These are phyloP conservation scores for bread wheat (Triticum aestivum) DNA, from an alignment of 176 grass and related monocot genomes.

Conservation along the genomic window DNA sequence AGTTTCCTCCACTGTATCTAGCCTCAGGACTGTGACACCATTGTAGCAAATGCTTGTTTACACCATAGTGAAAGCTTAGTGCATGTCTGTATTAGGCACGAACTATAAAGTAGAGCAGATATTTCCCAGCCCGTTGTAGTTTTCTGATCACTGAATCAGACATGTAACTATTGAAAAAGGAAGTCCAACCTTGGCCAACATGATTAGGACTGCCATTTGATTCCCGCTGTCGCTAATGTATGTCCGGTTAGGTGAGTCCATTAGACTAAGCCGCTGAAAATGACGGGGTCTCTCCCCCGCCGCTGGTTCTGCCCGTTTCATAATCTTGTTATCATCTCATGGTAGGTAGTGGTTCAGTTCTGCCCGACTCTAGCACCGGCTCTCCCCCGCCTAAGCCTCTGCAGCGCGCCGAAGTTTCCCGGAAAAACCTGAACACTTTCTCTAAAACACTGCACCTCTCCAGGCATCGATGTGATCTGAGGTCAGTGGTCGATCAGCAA, in stretches of 20 bases:
- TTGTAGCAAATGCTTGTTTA: background rate
- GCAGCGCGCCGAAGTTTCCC: background rate
- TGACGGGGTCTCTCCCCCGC: background rate
- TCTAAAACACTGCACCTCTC: background rate
- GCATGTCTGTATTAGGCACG: background rate
- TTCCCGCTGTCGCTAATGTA: background rate
- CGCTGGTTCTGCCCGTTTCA: background rate
- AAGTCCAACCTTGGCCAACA: background rate
- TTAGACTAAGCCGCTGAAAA: constrained; percentile 32
- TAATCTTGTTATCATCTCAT: background rate
- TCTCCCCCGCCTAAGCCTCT: background rate
- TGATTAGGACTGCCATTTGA: constrained; percentile 27
- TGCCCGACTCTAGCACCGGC: background rate
- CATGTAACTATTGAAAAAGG: background rate
- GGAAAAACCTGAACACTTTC: background rate
- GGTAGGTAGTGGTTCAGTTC: background rate
- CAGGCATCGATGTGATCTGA: background rate
- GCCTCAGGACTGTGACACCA: background rate
- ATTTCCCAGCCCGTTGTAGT: constrained; percentile 12
- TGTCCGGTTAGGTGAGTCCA: constrained; percentile 13
- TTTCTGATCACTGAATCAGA: constrained; percentile 6
- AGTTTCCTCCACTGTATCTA: background rate
- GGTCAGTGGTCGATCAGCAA: background rate
- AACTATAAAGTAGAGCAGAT: constrained; percentile 28
- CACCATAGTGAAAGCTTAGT: constrained; percentile 28